Evolutionary conservation across 177 flowering plant species (phyloP).

Genomic region (Tripterygium wilfordii): DNA sequence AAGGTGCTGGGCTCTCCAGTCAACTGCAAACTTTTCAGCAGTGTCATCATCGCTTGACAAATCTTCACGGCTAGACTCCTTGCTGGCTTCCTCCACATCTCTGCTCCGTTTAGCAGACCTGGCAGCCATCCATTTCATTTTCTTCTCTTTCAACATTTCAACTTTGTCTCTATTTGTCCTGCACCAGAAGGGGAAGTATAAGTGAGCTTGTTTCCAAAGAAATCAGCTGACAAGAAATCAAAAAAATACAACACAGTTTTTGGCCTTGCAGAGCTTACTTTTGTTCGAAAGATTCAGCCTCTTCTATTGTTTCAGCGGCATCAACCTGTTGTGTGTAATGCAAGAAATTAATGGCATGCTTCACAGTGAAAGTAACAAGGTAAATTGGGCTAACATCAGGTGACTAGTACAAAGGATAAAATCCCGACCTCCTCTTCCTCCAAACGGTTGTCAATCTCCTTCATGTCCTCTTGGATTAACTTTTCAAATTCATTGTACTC

Average conservation of each 20-base stretch:
- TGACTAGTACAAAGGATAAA: background rate
- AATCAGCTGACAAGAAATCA: background rate
- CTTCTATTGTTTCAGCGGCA: slow-evolving; percentile 86
- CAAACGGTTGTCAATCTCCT: slow-evolving; percentile 77
- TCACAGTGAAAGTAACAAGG: too few species aligned
- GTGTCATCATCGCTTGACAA: slow-evolving; percentile 73
- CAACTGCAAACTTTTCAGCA: slow-evolving; percentile 54
- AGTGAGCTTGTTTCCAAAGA: too few species aligned
- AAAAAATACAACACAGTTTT: background rate
- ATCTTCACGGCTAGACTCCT: slow-evolving; percentile 36
- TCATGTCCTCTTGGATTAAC: slow-evolving; percentile 80
- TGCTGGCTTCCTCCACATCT: slow-evolving; percentile 15
- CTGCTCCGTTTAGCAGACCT: slow-evolving; percentile 25
- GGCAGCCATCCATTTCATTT: slow-evolving; percentile 54
- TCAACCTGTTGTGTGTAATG: slow-evolving; percentile 46
- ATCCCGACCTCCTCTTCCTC: slow-evolving; percentile 89
- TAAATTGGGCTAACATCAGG: background rate
- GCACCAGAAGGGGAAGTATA: background rate
- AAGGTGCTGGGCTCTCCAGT: slow-evolving; percentile 93
- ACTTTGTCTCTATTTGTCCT: slow-evolving; percentile 66
- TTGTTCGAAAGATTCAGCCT: slow-evolving; percentile 72
- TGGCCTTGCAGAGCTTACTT: slow-evolving; percentile 32
- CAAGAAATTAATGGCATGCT: too few species aligned
- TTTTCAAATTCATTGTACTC: slow-evolving; percentile 92
- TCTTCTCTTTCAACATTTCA: slow-evolving; percentile 61